A percentile compares a stretch with the other conserved stretches of the same genome.
Conservation (phyloP, 176 grass and related monocot species). For the Saccharum officinarum region DNA sequence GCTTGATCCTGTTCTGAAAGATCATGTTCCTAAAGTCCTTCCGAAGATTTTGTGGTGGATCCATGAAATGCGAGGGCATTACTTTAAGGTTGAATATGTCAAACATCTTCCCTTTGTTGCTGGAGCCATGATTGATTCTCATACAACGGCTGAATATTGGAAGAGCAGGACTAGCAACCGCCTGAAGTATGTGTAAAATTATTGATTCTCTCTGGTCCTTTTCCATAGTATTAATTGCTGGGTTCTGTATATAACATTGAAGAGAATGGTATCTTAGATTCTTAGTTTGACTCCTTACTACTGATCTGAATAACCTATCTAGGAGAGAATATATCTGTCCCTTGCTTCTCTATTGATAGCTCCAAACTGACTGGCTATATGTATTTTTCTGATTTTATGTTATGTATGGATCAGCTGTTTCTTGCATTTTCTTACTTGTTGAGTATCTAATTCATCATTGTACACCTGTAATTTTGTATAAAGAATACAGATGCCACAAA, state of each 20-base stretch:
- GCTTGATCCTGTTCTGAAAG: constrained; percentile 91
- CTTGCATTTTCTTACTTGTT: constrained; percentile 8
- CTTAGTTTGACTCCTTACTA: not conserved
- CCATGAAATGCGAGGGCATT: constrained; percentile 99
- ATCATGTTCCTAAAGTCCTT: constrained; percentile 69
- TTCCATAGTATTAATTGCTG: constrained; percentile 12
- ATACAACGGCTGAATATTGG: constrained; percentile 87
- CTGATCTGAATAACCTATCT: constrained; percentile 4
- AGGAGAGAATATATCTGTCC: constrained; percentile 10
- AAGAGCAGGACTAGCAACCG: constrained; percentile 83
- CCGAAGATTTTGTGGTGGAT: constrained; percentile 99
- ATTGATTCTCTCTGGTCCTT: constrained; percentile 3
- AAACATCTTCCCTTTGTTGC: constrained; percentile 90
- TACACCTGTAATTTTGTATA: constrained; percentile 25
- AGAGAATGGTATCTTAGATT: constrained; percentile 20
- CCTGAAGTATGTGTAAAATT: constrained; percentile 71
- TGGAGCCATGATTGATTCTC: constrained; percentile 94
- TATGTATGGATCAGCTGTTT: constrained; percentile 3
- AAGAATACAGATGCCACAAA: constrained; percentile 98
- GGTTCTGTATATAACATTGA: constrained; percentile 11
- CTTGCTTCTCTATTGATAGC: not conserved
- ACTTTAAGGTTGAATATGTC: constrained; percentile 92
- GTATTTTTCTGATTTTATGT: not conserved
- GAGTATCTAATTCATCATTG: constrained; percentile 17
- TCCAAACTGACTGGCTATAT: constrained; percentile 23